Evolutionary conservation across 2,329 filamentous ascomycete species (phyloP), one percentile per base, ranked within the genome.

Genomic region (Penicillium sp.): DNA sequence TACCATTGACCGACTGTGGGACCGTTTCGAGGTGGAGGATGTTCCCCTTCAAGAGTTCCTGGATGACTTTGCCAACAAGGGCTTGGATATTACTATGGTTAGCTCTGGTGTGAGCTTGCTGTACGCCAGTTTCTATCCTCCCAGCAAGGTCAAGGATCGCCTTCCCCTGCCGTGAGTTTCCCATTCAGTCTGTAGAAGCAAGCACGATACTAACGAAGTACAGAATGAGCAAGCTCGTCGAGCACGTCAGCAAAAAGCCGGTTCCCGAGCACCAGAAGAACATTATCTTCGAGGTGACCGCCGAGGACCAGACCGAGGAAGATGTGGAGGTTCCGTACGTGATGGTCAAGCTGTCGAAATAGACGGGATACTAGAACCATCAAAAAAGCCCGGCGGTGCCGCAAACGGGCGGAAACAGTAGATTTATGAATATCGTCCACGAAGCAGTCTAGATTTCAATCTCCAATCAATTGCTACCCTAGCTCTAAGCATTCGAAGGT

Each of bases 311-410:
- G 67, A 86, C 84, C 3, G 92, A 89, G 57, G 90, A 97, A 75
- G 94, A 99, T 70, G 92, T 97, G 1, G 94, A 99, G 75, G 88
- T 97, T 61, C 94, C 94, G 4, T 97, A 96, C 71, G 90, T 97
- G 66, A 95, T 92, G 85, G 85, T 96, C 60, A 92, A 87, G 77
- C 76, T 91, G 59, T 67, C 74, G 53, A 76, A 79, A 41, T 60
- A 58, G 53, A 55, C 38, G 10, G 10, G 22, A 25, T 44, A 28
- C 41, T 36, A 45, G 41, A 27, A 35, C 33, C 53, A 24, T 28
- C 25, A 20, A 35, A 42, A 42, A 56, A 42, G 28, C 35, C 28
- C 5, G n/a, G 10, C 42, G 38, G 41, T 22, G 50, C 22, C 41
- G 27, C 51, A 28, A 9, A 9, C 10, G 27, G 46, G 41, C 36